Percentiles rank a stretch among this genome's conserved stretches.
phyloP scores from a whole-genome alignment of 345 rosid genomes.

The Populus pruinosa region DNA sequence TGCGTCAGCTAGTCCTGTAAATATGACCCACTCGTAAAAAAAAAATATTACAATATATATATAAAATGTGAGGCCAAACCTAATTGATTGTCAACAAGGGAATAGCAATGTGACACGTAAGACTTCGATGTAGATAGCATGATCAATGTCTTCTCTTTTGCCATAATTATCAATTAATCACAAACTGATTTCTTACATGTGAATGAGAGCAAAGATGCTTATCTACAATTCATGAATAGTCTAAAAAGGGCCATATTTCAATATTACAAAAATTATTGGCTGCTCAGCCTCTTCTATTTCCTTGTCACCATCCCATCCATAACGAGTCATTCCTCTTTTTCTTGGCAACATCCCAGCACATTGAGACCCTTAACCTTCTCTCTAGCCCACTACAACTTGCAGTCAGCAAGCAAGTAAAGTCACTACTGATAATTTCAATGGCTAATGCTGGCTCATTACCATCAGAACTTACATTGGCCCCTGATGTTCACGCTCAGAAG shows the following conservation, averaged over 20 bases:
- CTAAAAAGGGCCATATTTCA: not conserved
- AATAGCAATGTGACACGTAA: too few species aligned
- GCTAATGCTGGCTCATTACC: not conserved
- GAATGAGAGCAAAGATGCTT: not conserved
- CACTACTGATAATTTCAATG: not conserved
- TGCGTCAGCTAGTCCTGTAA: too few species aligned
- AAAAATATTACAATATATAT: too few species aligned
- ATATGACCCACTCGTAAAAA: too few species aligned
- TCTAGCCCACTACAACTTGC: not conserved
- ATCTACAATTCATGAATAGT: not conserved
- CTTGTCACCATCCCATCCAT: not conserved
- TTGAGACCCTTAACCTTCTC: not conserved
- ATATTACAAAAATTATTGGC: not conserved
- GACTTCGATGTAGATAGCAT: too few species aligned
- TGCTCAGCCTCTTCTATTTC: not conserved
- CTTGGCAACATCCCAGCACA: not conserved
- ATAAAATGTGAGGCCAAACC: too few species aligned
- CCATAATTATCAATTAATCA: not conserved
- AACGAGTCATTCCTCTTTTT: not conserved
- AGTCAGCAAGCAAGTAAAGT: not conserved
- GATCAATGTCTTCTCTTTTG: not conserved
- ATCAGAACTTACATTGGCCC: not conserved
- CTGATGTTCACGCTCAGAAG: conserved; percentile 3
- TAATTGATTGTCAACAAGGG: too few species aligned
- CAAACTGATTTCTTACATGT: not conserved